These are phyloP conservation scores for Flagelloscypha sp. DNA, from an alignment of 768 basidiomycete genomes.

Conservation along the genomic window DNA sequence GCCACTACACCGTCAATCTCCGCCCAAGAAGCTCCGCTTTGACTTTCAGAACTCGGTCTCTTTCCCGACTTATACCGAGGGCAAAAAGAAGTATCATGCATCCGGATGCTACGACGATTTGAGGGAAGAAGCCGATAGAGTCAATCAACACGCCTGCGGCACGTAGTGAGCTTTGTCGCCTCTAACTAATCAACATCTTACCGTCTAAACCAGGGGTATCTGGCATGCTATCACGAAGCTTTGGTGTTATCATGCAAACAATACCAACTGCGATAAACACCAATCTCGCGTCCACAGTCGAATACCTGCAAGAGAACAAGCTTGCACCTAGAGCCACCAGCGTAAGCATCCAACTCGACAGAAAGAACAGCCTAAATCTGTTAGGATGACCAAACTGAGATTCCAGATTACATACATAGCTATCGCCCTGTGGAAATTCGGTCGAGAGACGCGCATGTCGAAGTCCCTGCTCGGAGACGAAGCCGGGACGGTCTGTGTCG, in stretches of 20 bases:
- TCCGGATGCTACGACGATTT: constrained; percentile 40
- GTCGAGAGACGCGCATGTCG: constrained; percentile 35
- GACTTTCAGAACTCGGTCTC: neutral
- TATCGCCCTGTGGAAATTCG: too few species aligned
- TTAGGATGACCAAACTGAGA: constrained; percentile 37
- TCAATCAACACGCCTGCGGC: constrained; percentile 39
- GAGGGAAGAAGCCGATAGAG: constrained; percentile 50
- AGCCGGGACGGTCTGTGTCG: constrained; percentile 12
- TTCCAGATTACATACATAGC: too few species aligned
- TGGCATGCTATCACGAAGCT: constrained; percentile 47
- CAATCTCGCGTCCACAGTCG: constrained; percentile 22
- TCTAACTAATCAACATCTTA: neutral
- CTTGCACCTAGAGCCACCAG: constrained; percentile 42
- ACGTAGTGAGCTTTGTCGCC: constrained; percentile 5
- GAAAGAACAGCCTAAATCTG: constrained; percentile 39
- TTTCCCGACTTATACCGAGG: constrained; percentile 34
- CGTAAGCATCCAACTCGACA: constrained; percentile 44
- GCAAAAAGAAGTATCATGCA: constrained; percentile 35
- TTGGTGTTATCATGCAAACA: constrained; percentile 39
- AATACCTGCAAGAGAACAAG: constrained; percentile 29
- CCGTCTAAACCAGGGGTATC: constrained; percentile 46
- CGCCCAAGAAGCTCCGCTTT: neutral
- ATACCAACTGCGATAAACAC: constrained; percentile 31
- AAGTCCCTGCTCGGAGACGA: constrained; percentile 37
- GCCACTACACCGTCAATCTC: too few species aligned